Evolutionary conservation across 2,329 filamentous ascomycete species (phyloP).

Genomic region (Penicillium sp.): DNA sequence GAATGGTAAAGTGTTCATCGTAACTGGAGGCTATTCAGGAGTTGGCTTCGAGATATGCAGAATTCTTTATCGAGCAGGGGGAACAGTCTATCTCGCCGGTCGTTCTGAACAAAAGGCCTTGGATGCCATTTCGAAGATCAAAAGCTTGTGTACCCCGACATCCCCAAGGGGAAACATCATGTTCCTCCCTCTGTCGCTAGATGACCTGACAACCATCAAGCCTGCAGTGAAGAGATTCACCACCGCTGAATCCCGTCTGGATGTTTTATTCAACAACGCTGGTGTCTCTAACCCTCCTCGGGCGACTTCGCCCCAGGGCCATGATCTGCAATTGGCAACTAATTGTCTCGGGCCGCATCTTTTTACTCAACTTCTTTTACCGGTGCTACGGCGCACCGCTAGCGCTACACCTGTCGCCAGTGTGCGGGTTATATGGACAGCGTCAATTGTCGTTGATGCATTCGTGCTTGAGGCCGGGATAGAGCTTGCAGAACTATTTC

Average conservation of each 20-base stretch:
- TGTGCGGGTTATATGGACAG: conserved; percentile 13
- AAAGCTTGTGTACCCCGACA: not conserved
- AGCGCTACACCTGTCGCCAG: not conserved
- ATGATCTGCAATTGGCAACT: conserved; percentile 36
- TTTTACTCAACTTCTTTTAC: conserved; percentile 36
- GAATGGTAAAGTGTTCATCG: conserved; percentile 26
- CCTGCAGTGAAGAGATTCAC: conserved; percentile 38
- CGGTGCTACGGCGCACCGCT: conserved; percentile 13
- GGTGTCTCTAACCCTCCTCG: conserved; percentile 32
- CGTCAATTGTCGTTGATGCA: conserved; percentile 6
- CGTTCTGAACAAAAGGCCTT: conserved; percentile 28
- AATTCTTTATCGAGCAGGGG: conserved; percentile 22
- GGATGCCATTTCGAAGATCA: conserved; percentile 34
- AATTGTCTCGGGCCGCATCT: conserved; percentile 41
- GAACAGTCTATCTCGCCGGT: conserved; percentile 27
- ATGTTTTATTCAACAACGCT: conserved; percentile 48
- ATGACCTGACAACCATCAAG: conserved; percentile 44
- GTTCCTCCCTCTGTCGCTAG: conserved; percentile 42
- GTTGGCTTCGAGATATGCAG: conserved; percentile 24
- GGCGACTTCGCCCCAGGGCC: conserved; percentile 27
- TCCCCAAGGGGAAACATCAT: conserved; percentile 3
- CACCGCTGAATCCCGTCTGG: conserved; percentile 38
- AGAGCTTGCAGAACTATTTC: not conserved
- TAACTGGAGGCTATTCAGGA: conserved; percentile 26
- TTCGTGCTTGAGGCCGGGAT: not conserved